Base-by-base conservation (phyloP, 257 asterid genomes). In the Eucommia ulmoides region DNA sequence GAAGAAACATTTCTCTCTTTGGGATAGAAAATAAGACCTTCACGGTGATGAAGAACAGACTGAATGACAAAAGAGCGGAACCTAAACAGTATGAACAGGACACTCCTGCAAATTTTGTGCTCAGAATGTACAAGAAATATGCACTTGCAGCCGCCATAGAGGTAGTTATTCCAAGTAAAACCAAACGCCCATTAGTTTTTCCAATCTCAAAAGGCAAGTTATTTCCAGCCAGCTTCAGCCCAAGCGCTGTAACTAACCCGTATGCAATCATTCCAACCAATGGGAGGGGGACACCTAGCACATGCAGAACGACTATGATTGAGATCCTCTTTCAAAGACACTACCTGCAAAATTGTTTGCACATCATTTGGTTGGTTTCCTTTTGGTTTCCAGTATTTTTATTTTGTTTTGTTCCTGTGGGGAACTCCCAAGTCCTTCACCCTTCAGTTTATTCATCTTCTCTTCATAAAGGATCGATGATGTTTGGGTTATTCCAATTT, bases 91-190 rank as follows among this genome's bases (percentile, higher is more conserved):
- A 89, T 18, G 78, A 41, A 65, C 98, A 89, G 20, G 74, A 54
- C 65, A 82, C 93, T 51, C 88, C 96, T 29, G 76, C 26, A 71
- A 89, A 89, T 55, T 79, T 66, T 19, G 92, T 76, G 67, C 60
- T 73, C 54, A 89, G 79, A 52, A 89, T 81, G 76, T 85, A 89
- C 71, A 89, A 73, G 64, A 89, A 89, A 70, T 89, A 85, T 47
- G 88, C 74, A 72, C 98, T 82, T 29, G 98, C 86, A 50, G 72
- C 94, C 14, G 92, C 94, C 98, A 89, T 85, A 23, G 98, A 76
- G 51, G 96, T 78, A 33, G 88, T 82, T 24, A 70, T 65, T 59
- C 89, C 79, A 58, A 74, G 72, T 61, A 89, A 73, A 63, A 82
- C 26, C 23, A 71, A 48, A 47, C 81, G 78, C 26, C 73, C 81